Evolutionary conservation across 2,329 filamentous ascomycete genomes (phyloP), one percentile per base, ranked within the genome.

Genomic region (Sarocladium brachiariae): DNA sequence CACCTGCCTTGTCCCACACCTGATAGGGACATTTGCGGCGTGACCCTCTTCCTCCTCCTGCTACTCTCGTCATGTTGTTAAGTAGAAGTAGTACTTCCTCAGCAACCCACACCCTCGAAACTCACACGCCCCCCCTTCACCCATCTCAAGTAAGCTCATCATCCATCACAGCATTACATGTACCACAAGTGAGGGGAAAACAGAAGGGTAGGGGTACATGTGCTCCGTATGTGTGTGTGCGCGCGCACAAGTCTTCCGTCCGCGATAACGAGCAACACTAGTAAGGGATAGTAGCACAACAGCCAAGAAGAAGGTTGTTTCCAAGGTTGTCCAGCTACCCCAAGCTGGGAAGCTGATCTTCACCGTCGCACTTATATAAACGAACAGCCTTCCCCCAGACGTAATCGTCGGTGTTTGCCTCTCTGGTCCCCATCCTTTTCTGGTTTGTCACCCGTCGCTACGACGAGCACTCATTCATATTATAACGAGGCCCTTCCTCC

Each of bases 21-120:
- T 31, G 43, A 47, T 47, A 47, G 43, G 43, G 43, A 31, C 9
- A 47, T 47, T 23, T n/a, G 11, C 43, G 43, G 43, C 43, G 27
- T 33, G 43, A 30, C 43, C 13, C 19, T 16, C 43, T 10, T 33
- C 5, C 34, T n/a, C n/a, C n/a, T n/a, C n/a, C n/a, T n/a, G n/a
- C n/a, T n/a, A n/a, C n/a, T n/a, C n/a, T n/a, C n/a, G n/a, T n/a
- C n/a, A n/a, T n/a, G n/a, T n/a, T n/a, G n/a, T n/a, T n/a, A n/a
- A n/a, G n/a, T n/a, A n/a, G n/a, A n/a, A n/a, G n/a, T n/a, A n/a
- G 11, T 6, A 9, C 34, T 18, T 9, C 16, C 34, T 37, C 7
- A 30, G 7, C 27, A 7, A 30, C 27, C 7, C 27, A 30, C 27
- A 30, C 27, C 27, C 13, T 7, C 13, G 13, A 7, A 30, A 5